Conservation (phyloP, 2,329 filamentous ascomycete genomes). For the Incumbomyces lentus region DNA sequence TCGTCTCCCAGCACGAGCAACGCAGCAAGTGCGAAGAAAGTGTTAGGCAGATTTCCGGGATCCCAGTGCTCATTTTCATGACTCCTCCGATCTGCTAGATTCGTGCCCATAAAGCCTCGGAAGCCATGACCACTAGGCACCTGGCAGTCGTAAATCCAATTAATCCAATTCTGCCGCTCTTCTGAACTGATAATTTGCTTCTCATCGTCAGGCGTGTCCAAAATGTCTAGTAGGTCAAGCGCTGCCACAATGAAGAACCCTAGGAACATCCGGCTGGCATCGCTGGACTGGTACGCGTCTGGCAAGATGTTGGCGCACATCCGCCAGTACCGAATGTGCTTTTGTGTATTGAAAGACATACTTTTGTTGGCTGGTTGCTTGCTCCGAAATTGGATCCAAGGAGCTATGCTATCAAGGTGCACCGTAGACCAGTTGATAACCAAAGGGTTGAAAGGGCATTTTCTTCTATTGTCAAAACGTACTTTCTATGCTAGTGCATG, state of each 20-base stretch:
- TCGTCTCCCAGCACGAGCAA: conserved; percentile 58
- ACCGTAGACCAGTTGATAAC: no score
- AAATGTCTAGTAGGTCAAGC: conserved; percentile 64
- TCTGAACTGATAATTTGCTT: conserved; percentile 21
- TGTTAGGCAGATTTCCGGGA: conserved; percentile 75
- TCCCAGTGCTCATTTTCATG: conserved; percentile 52
- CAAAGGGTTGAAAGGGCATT: no score
- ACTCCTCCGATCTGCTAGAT: conserved; percentile 40
- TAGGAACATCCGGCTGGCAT: conserved; percentile 81
- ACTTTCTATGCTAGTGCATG: no score
- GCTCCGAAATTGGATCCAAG: no score
- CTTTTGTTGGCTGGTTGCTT: no score
- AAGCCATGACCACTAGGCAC: conserved; percentile 73
- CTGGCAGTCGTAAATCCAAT: conserved; percentile 81
- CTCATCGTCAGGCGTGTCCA: conserved; percentile 33
- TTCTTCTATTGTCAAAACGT: no score
- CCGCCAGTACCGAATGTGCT: conserved; percentile 88
- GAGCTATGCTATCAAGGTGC: no score
- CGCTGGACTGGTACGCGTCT: conserved; percentile 71
- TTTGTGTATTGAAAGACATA: conserved; percentile 38
- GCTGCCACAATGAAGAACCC: conserved; percentile 83
- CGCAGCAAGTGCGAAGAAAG: conserved; percentile 73
- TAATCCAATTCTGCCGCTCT: conserved; percentile 47
- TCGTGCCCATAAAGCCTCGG: conserved; percentile 66
- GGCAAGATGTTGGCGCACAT: conserved; percentile 74